Evolutionary conservation across 352 stramenopile genomes (phyloP), one percentile per base, ranked within the genome.

Genomic region (Pythium scleroteichum): DNA sequence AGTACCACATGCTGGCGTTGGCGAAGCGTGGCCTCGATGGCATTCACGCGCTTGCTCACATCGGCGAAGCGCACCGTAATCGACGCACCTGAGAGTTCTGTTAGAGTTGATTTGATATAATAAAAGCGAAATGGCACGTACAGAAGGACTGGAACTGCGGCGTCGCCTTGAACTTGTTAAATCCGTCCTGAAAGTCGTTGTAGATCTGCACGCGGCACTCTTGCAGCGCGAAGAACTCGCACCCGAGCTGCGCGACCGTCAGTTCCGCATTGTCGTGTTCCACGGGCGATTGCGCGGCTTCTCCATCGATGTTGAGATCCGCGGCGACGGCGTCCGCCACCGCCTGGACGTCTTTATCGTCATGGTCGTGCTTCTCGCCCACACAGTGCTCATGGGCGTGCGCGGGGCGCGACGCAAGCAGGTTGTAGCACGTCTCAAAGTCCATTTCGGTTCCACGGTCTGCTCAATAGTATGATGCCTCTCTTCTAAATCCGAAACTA

Each of bases 121-220:
- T n/a, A n/a, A n/a, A n/a, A n/a, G n/a, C n/a, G n/a, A n/a, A n/a
- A n/a, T n/a, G n/a, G 9, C 40, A 72, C 73, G 26, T 72, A 92
- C 85, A 90, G 58, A 92, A 94, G 2, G 53, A 38, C 13, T 74
- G 49, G 53, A 94, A 90, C 16, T 76, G 59, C 14, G 81, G 57
- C 10, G 79, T 88, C 63, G 82, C 82, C 60, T 92, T 79, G 53
- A 88, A 71, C 62, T 63, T 65, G 41, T 79, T 55, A 59, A 94
- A 94, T 4, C 82, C 85, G 72, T 76, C 62, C 20, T 77, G 68
- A 40, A 94, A 94, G 3, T 81, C 72, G 23, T 51, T 59, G 75
- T 92, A 92, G 50, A 92, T 87, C 24, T 77, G 71, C 27, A 90
- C 85, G 27, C 85, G 82, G 29, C 53, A 71, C 59, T 86, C 79